Evolutionary conservation across 2,329 filamentous ascomycete species (phyloP), one percentile per base, ranked within the genome.

Genomic region (Aspergillus latus): DNA sequence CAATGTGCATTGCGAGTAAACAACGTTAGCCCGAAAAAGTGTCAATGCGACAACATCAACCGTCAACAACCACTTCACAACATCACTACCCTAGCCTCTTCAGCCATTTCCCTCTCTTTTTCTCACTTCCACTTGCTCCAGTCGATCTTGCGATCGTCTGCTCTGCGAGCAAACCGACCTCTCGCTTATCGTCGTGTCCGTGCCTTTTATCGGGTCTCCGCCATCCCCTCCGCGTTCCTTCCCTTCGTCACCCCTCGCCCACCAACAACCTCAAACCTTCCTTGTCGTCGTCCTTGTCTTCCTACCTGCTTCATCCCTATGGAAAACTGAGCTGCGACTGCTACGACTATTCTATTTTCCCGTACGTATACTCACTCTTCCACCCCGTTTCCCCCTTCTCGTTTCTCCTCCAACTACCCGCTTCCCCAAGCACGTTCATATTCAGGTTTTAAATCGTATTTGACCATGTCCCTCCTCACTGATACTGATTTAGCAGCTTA

Each of bases 121-220:
- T 8, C 36, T 43, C 26, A n/a, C n/a, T 40, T 15, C 16, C n/a
- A 34, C 9, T 4, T 28, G 29, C 7, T 29, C 7, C 13, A 13
- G 28, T 36, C 34, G 13, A 32, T n/a, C 21, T 30, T 39, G 10
- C 16, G 30, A 39, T 32, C 11, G n/a, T n/a, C 13, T 34, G 45
- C 40, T 45, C 42, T 51, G 51, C 36, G 34, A 21, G 30, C 30
- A 42, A 56, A 49, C 34, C 26, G 42, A 21, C 9, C 37, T 10
- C n/a, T 39, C 56, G 55, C 59, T 64, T 64, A 64, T 64, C 62
- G 62, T 56, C 58, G 56, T 59, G 61, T 54, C 52, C 61, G 53
- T 55, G 49, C 59, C 59, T 59, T 61, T 64, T 64, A 64, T 64
- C 62, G 58, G 52, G 13, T 42, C 39, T 6, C 16, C 26, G 21